phyloP scores from a whole-genome alignment of 1,284 basidiomycete species.

The Microbotryum intermedium region DNA sequence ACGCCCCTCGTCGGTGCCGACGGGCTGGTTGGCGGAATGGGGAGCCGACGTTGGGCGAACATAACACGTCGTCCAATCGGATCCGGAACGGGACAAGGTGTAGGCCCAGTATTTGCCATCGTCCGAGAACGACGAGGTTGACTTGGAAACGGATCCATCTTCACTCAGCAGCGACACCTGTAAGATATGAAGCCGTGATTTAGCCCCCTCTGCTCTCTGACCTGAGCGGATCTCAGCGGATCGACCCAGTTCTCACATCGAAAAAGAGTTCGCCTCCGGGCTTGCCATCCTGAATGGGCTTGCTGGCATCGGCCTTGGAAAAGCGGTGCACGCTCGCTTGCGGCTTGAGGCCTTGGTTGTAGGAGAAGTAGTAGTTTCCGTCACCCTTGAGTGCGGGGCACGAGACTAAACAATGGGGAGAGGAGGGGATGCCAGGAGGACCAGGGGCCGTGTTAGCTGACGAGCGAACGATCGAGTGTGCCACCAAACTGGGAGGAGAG shows the following conservation, averaged over 20 bases:
- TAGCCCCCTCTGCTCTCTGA: not conserved
- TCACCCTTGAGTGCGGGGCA: constrained; percentile 54
- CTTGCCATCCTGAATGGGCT: constrained; percentile 46
- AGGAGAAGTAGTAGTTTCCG: constrained; percentile 55
- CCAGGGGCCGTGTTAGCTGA: not conserved
- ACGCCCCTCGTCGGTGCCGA: constrained; percentile 45
- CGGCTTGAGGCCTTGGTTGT: constrained; percentile 32
- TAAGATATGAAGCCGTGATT: not conserved
- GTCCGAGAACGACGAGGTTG: constrained; percentile 53
- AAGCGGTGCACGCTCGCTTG: constrained; percentile 56
- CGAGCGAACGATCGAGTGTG: not conserved
- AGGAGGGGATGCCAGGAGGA: not conserved
- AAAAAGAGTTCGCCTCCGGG: constrained; percentile 60
- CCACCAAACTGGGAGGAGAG: not conserved
- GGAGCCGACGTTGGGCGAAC: constrained; percentile 56
- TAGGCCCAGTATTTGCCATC: constrained; percentile 66
- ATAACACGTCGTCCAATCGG: constrained; percentile 52
- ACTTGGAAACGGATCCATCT: constrained; percentile 63
- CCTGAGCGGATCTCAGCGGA: not conserved
- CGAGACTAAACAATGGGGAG: constrained; percentile 22
- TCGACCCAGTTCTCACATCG: constrained; percentile 47
- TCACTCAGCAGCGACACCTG: constrained; percentile 60
- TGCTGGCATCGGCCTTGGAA: constrained; percentile 49
- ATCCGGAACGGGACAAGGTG: constrained; percentile 64
- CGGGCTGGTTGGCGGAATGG: constrained; percentile 41